Conservation (phyloP, 2,329 filamentous ascomycete genomes). For the Stagonosporopsis vannaccii region DNA sequence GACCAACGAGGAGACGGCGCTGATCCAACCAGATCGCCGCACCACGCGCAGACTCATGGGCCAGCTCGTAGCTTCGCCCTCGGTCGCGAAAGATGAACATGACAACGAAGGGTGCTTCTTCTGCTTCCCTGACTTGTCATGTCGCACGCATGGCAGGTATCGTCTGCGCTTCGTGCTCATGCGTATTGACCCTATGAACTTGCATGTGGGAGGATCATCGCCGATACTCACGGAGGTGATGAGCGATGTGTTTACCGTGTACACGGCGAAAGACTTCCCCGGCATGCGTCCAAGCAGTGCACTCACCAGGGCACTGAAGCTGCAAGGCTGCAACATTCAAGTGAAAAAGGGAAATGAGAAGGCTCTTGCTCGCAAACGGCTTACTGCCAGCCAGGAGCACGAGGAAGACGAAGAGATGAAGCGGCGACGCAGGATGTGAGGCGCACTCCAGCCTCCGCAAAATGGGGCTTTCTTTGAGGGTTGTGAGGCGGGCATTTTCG, state of each 20-base stretch:
- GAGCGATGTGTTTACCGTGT: slow-evolving; percentile 79
- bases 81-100: slow-evolving; percentile 77
- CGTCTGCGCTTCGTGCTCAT: slow-evolving; percentile 77
- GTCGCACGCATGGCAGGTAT: slow-evolving; percentile 78
- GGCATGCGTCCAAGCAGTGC: slow-evolving; percentile 81
- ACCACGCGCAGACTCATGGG: slow-evolving; percentile 82
- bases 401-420: slow-evolving; percentile 50
- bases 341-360: slow-evolving; percentile 86
- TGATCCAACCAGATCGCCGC: slow-evolving; percentile 74
- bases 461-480: background rate
- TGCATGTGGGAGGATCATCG: slow-evolving; percentile 61
- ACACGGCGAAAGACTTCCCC: slow-evolving; percentile 84
- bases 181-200: slow-evolving; percentile 69
- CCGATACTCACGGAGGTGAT: slow-evolving; percentile 61
- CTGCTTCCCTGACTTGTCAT: slow-evolving; percentile 83
- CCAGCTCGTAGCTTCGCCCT: slow-evolving; percentile 77
- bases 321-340: slow-evolving; percentile 83
- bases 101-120: slow-evolving; percentile 81
- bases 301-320: slow-evolving; percentile 75
- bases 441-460: background rate
- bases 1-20: slow-evolving; percentile 69
- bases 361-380: slow-evolving; percentile 53
- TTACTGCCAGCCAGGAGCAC: slow-evolving; percentile 50
- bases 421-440: slow-evolving; percentile 47
- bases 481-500: slow-evolving; percentile 4